Percentiles rank a stretch among this genome's conserved stretches.
These are phyloP conservation scores for Trametes coccinea DNA, from an alignment of 768 basidiomycete species.

Conservation along the genomic window DNA sequence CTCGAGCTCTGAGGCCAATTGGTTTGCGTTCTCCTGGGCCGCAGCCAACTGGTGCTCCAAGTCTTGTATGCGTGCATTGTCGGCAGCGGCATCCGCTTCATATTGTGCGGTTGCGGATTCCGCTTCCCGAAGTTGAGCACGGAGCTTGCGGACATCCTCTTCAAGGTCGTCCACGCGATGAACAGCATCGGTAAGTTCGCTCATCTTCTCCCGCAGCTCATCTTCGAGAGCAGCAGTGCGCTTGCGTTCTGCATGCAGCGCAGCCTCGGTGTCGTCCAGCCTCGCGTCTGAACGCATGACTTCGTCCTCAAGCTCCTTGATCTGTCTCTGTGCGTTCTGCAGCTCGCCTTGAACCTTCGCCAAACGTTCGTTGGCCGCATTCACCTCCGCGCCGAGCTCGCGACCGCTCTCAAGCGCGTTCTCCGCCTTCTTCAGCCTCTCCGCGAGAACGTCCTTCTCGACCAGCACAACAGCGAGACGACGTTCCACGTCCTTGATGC, in stretches of 20 bases:
- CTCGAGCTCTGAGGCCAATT: conserved; percentile 46
- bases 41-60: conserved; percentile 57
- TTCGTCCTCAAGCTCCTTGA: conserved; percentile 64
- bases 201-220: conserved; percentile 38
- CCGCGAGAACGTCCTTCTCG: conserved; percentile 56
- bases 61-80: conserved; percentile 51
- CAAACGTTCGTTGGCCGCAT: conserved; percentile 63
- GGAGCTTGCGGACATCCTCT: conserved; percentile 39
- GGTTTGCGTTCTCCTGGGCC: conserved; percentile 47
- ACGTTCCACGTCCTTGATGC: conserved; percentile 48
- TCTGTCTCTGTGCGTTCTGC: conserved; percentile 56
- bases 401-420: conserved; percentile 59
- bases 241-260: conserved; percentile 55
- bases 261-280: conserved; percentile 57
- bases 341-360: conserved; percentile 57
- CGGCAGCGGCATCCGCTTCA: conserved; percentile 56
- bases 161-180: conserved; percentile 26
- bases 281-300: conserved; percentile 50
- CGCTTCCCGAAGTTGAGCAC: conserved; percentile 41
- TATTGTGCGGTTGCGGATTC: conserved; percentile 58
- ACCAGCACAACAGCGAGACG: conserved; percentile 46
- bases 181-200: conserved; percentile 27
- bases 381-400: conserved; percentile 68
- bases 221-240: conserved; percentile 39
- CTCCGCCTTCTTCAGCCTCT: conserved; percentile 67